Base-by-base conservation (phyloP, 495 filamentous ascomycete species). In the Penicillium bialowiezense region DNA sequence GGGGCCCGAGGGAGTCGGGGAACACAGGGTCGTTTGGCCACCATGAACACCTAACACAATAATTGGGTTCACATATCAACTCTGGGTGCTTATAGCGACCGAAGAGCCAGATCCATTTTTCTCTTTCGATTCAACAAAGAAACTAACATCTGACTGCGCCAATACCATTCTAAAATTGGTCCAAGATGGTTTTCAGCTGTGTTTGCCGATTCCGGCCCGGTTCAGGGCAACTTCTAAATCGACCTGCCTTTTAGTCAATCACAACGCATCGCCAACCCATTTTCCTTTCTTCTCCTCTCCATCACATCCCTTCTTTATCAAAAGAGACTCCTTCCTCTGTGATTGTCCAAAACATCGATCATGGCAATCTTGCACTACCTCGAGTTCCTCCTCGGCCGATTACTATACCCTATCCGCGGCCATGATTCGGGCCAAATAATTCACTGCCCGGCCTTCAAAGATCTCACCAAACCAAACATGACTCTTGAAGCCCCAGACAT, bases 401-500 rank as follows among this genome's bases (percentile, higher is more conserved):
- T 61, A 2, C 38, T 69, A 0, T 65, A 65, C 47, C 47, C 50
- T 9, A 45, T 68, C 10, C 59, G 67, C 13, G 56, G 49, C 29
- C 63, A 68, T 50, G 67, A 70, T 19, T 54, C 45, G 5, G 46
- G 51, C 9, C 60, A 67, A 33, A 60, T 68, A 40, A 53, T 59
- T 28, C 35, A 56, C 13, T 50, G 46, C 19, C 36, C 41, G 5
- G 61, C 67, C 5, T 68, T 70, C 46, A 51, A 57, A 14, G 42
- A 59, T 15, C 41, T 68, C 12, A 57, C 69, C 2, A 52, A 67
- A 10, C 64, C 67, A 3, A 74, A 70, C 24, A 70, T 80, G 55
- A 64, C 54, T 6, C 60, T 79, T 12, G 68, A 70, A 8, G 65
- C 69, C 7, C 54, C 64, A 1, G 71, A 72, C 33, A 68, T 66